phyloP scores from a whole-genome alignment of 495 filamentous ascomycete species.

The Penicillium taxi region DNA sequence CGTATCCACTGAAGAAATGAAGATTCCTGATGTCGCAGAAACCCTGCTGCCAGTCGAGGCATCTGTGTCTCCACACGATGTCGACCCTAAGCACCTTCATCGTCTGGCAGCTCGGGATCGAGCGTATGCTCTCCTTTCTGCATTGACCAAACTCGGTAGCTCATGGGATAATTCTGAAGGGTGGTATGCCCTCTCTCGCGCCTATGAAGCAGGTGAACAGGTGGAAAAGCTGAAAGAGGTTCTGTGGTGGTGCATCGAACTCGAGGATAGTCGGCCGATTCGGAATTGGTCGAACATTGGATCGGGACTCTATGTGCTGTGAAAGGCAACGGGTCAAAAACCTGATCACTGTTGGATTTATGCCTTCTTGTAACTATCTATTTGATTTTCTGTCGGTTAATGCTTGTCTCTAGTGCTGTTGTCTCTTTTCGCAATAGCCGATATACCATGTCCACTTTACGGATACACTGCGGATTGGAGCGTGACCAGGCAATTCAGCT shows the following conservation, averaged over 20 bases:
- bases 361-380: slow-evolving; percentile 26
- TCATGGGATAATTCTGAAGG: slow-evolving; percentile 94
- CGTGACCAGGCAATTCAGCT: slow-evolving; percentile 6
- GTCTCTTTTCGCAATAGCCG: slow-evolving; percentile 15
- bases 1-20: slow-evolving; percentile 21
- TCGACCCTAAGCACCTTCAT: slow-evolving; percentile 56
- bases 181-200: slow-evolving; percentile 81
- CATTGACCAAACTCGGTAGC: slow-evolving; percentile 72
- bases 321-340: slow-evolving; percentile 5
- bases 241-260: slow-evolving; percentile 62
- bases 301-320: slow-evolving; percentile 41
- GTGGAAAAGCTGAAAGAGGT: slow-evolving; percentile 71
- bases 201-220: slow-evolving; percentile 77
- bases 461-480: slow-evolving; percentile 9
- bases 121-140: slow-evolving; percentile 71
- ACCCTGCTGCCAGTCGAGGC: slow-evolving; percentile 6
- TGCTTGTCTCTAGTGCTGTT: slow-evolving; percentile 7
- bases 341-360: slow-evolving; percentile 6
- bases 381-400: slow-evolving; percentile 7
- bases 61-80: slow-evolving; percentile 17
- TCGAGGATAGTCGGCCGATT: slow-evolving; percentile 46
- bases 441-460: slow-evolving; percentile 28
- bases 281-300: slow-evolving; percentile 44
- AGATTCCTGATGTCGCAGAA: slow-evolving; percentile 9
- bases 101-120: slow-evolving; percentile 79